Evolutionary conservation across 2,329 filamentous ascomycete genomes (phyloP), one percentile per base, ranked within the genome.

Genomic region (Myriosclerotinia curreyana): DNA sequence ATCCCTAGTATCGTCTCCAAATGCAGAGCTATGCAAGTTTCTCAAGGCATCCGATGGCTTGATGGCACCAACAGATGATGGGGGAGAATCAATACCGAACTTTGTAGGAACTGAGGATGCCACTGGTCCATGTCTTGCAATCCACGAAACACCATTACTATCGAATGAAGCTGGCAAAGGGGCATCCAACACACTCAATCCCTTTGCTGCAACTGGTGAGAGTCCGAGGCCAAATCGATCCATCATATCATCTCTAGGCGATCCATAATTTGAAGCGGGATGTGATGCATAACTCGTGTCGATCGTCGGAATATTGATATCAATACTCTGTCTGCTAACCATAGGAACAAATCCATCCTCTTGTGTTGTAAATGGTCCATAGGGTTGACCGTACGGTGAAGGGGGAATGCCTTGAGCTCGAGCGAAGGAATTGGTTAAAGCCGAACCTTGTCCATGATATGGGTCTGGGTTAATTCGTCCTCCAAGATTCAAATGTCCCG

Each of bases 131-230:
- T 93, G 92, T 66, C 92, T 86, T 22, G 94, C 93, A 67, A 92
- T 92, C 75, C 94, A 91, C 14, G 93, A 97, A 61, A 97, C 91
- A 58, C 93, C 94, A 73, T 97, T 95, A 71, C 92, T 96, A 77
- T 98, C 95, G 75, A 98, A 97, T 0, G 94, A 98, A 11, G 93
- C 91, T 1, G 95, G 95, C 11, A 98, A 83, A 20, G 92, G 92
- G 2, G 92, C 95, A 78, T 98, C 94, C 67, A 97, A 83, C 17
- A 96, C 91, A n/a, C 91, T 95, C n/a, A 96, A 76, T 3, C 83
- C 85, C 70, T 86, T 88, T 61, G 86, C 85, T 70, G 86, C 85
- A 58, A 83, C 83, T 0, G 93, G 92, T 17, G 93, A 96, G 60
- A 95, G 83, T 31, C 90, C 90, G 48, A 93, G 82, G n/a, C 90